A percentile compares a stretch with the other conserved stretches of the same genome.
Conservation (phyloP, 192 early-diverging fungal genomes). For the Coemansia sp. region DNA sequence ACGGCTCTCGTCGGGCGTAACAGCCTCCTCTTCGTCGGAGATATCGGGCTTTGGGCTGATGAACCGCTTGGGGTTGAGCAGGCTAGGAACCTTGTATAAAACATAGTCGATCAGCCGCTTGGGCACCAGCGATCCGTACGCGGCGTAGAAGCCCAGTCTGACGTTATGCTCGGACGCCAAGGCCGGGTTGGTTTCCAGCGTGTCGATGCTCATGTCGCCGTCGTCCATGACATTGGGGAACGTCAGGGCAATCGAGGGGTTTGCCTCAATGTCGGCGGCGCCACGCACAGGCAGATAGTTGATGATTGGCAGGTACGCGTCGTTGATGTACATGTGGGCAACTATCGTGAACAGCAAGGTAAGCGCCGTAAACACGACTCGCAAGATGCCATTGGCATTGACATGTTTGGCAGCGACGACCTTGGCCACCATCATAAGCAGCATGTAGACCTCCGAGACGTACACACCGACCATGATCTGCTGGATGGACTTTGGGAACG, state of each 20-base stretch:
- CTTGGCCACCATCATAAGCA: constrained; percentile 71
- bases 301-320: constrained; percentile 65
- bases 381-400: constrained; percentile 52
- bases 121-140: constrained; percentile 48
- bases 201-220: constrained; percentile 13
- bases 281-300: constrained; percentile 58
- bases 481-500: constrained; percentile 66
- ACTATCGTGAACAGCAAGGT: constrained; percentile 60
- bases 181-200: too few species aligned
- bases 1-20: neutral
- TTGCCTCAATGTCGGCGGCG: constrained; percentile 49
- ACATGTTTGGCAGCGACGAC: too few species aligned
- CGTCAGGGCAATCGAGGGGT: too few species aligned
- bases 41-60: neutral
- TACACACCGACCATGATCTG: constrained; percentile 75
- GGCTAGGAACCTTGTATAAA: constrained; percentile 42
- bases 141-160: constrained; percentile 37
- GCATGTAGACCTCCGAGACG: constrained; percentile 77
- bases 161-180: too few species aligned
- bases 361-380: constrained; percentile 58
- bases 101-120: too few species aligned
- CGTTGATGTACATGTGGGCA: constrained; percentile 59
- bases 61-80: constrained; percentile 12
- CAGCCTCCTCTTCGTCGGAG: constrained; percentile 7
- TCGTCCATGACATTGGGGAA: too few species aligned